Evolutionary conservation across 1,284 basidiomycete species (phyloP), one percentile per base, ranked within the genome.

Genomic region (Testicularia cyperi): DNA sequence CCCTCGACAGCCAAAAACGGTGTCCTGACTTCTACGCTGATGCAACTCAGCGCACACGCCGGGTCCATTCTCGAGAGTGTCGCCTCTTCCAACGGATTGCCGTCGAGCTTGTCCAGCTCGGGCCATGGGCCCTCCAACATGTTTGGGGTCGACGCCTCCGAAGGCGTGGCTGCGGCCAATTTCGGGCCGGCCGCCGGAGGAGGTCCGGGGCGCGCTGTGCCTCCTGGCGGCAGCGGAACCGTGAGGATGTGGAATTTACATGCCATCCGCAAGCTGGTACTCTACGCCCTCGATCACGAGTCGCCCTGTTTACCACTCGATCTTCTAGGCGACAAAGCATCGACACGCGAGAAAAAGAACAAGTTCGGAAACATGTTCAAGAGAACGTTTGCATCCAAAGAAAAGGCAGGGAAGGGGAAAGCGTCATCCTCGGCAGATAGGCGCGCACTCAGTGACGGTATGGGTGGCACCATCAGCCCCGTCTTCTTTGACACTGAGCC

Each of bases 221-320:
- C 65, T n/a, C 53, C 62, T 14, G 53, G 40, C 6, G 57, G 60
- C 8, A 49, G 38, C 5, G 68, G 68, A 6, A 30, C 40, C 5
- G 62, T 70, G 2, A 26, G 60, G 7, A 70, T 70, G 68, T 70
- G 68, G 68, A 65, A 63, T 33, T 39, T 70, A 20, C 57, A 70
- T 32, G 57, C 53, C 7, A 44, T 70, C 18, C 38, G 53, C 4
- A 55, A 65, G 38, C 37, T 68, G n/a, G 40, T 66, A 0, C 16
- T 47, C 10, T 65, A 58, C 16, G 65, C 62, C 3, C 43, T 70
- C 19, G 68, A 70, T 32, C 22, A 37, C 20, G 23, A 43, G 21
- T 18, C 30, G 6, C 25, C 30, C 1, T 20, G 45, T 16, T 36
- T 39, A 15, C 64, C 65, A 1, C 45, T 68, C 21, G 34, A 68